Base-by-base conservation (phyloP, 73 alveolate species). In the Paramecium caudatum region DNA sequence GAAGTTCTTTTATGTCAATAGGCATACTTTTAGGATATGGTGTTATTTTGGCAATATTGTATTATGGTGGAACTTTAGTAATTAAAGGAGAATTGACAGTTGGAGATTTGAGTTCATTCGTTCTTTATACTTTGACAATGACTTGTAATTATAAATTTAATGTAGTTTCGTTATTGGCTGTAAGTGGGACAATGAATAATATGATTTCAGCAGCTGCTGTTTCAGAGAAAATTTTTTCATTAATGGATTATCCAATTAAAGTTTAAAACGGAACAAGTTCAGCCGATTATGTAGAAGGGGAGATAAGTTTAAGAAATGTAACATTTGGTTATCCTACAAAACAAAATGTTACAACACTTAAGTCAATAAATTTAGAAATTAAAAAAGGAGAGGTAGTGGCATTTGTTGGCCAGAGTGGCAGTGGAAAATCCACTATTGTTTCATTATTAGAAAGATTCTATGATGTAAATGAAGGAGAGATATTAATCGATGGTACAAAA, bases 361-460 rank as follows among this genome's bases (percentile, higher is more conserved):
- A 80, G 19, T 33, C 25, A 30, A 30, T 80, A 8, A 47, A 80
- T 49, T 46, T 80, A 33, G 82, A 80, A 4, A 80, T 80, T 32
- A 47, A 80, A 3, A 30, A 47, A 70, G 93, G 93, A 30, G 47
- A 86, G n/a, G 81, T 61, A 10, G 69, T 61, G 8, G 93, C 93
- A 32, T 86, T 86, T 1, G 91, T 86, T 15, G 99, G 99, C 13
- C 95, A 97, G 78, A 91, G 98, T 74, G 99, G 99, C 4, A 94
- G 97, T 46, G 99, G 99, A 8, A 97, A 97, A 91, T 91, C 98
- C 34, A 95, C 99, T 17, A 91, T 94, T 19, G 95, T 93, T 19
- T 90, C 91, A 91, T 90, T 97, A 33, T 91, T 97, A 39, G 91
- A 88, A 82, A 95, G 99, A 92, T 96, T 97, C 90, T 97, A 97